phyloP scores from a whole-genome alignment of 768 basidiomycete species.

The Clavaria fumosa region DNA sequence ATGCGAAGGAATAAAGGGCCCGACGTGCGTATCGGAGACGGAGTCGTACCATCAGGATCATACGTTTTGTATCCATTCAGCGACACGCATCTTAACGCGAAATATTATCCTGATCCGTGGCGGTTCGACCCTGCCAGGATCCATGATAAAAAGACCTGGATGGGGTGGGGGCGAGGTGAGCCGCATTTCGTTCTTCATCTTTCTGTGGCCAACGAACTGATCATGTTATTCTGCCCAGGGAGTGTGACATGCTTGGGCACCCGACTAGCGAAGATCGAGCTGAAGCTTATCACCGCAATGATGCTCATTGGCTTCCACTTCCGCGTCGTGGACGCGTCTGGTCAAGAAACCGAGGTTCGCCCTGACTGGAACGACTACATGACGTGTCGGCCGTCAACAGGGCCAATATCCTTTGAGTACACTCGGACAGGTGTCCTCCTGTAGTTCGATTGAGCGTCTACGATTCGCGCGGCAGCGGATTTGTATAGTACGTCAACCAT shows the following conservation, averaged over 20 bases:
- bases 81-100: constrained; percentile 22
- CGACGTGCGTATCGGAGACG: constrained; percentile 16
- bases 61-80: constrained; percentile 21
- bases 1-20: constrained; percentile 23
- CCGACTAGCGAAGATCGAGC: constrained; percentile 25
- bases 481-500: too few relatives aligned
- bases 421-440: too few relatives aligned
- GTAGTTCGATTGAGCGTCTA: too few relatives aligned
- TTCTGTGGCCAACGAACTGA: too few relatives aligned
- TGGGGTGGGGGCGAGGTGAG: constrained; percentile 30
- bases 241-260: constrained; percentile 26
- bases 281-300: constrained; percentile 22
- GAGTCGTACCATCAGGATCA: constrained; percentile 18
- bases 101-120: constrained; percentile 21
- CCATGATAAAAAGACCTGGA: constrained; percentile 23
- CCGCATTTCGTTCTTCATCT: too few relatives aligned
- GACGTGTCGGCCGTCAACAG: too few relatives aligned
- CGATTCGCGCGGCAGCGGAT: too few relatives aligned
- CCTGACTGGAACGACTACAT: too few relatives aligned
- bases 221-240: too few relatives aligned
- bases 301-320: constrained; percentile 22
- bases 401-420: too few relatives aligned
- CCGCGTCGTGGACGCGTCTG: constrained; percentile 19
- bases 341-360: constrained; percentile 10
- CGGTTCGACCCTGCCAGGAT: constrained; percentile 24